A percentile compares a stretch with the other conserved stretches of the same genome.
These are phyloP conservation scores for Castanea sativa DNA, from an alignment of 306 rosid genomes.

Conservation along the genomic window DNA sequence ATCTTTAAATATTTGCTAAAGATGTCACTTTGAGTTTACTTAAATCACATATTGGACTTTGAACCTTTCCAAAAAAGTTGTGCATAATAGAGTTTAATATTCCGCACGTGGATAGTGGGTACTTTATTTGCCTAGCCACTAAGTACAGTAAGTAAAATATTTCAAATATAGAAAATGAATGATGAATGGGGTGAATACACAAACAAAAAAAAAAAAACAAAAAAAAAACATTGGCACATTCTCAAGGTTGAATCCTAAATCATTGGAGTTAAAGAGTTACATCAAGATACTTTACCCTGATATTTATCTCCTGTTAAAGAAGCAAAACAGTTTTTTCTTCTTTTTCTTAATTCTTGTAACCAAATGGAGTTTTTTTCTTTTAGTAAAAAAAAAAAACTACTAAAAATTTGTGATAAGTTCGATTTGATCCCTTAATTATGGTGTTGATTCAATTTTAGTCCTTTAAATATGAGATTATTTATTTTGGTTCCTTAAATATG, in stretches of 20 bases:
- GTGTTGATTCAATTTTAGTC: too few relatives aligned
- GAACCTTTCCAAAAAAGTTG: slow-evolving; percentile 50
- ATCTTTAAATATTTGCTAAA: slow-evolving; percentile 24
- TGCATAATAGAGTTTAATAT: slow-evolving; percentile 37
- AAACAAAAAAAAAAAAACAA: background rate
- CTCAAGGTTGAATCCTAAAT: too few relatives aligned
- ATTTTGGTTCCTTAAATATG: too few relatives aligned
- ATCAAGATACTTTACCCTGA: background rate
- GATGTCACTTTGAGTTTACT: slow-evolving; percentile 45
- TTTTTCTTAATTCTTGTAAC: too few relatives aligned
- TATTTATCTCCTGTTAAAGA: too few relatives aligned
- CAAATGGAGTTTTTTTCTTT: too few relatives aligned
- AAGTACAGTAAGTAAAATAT: background rate
- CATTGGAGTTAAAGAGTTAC: background rate
- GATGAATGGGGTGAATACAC: background rate
- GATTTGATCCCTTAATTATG: too few relatives aligned
- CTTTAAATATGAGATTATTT: too few relatives aligned
- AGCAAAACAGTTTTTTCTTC: too few relatives aligned
- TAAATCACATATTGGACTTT: slow-evolving; percentile 34
- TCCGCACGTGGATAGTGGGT: slow-evolving; percentile 21
- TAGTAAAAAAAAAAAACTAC: too few relatives aligned
- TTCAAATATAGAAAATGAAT: background rate
- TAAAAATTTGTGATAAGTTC: too few relatives aligned
- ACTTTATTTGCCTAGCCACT: slow-evolving; percentile 32
- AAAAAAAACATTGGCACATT: too few relatives aligned